A percentile compares a stretch with the other conserved stretches of the same genome.
These are phyloP conservation scores for Dissophora globulifera DNA, from an alignment of 192 early-diverging fungal species.

Conservation along the genomic window DNA sequence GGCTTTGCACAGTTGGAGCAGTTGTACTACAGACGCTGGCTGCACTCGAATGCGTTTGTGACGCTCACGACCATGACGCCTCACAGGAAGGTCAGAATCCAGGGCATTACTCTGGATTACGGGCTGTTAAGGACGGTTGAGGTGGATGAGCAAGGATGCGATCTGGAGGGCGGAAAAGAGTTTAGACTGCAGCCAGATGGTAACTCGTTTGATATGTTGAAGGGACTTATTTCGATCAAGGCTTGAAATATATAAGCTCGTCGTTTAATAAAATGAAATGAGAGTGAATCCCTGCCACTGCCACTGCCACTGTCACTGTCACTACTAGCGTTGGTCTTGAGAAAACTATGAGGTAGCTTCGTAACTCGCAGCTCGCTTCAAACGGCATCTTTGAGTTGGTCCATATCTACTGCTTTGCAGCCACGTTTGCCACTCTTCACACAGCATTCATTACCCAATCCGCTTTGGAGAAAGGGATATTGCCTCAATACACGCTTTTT, in stretches of 20 bases:
- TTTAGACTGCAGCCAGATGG: slow-evolving; percentile 89
- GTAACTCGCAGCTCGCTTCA: no score
- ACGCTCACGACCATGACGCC: slow-evolving; percentile 38
- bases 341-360: no score
- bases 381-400: no score
- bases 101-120: slow-evolving; percentile 77
- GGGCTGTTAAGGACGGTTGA: slow-evolving; percentile 81
- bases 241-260: neutral
- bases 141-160: slow-evolving; percentile 54
- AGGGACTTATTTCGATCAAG: slow-evolving; percentile 85
- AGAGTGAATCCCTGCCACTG: no score
- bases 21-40: slow-evolving; percentile 87
- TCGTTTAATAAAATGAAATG: neutral
- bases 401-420: no score
- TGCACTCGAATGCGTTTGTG: slow-evolving; percentile 72
- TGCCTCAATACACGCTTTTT: no score
- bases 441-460: no score
- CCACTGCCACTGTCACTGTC: no score
- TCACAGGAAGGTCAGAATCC: slow-evolving; percentile 66
- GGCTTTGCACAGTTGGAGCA: slow-evolving; percentile 80
- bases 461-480: no score
- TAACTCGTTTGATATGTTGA: slow-evolving; percentile 98
- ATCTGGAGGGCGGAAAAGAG: slow-evolving; percentile 20
- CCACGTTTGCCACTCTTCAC: no score
- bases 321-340: no score